Percentiles rank a stretch among this genome's conserved stretches.
Evolutionary conservation across 1,284 basidiomycete genomes (phyloP).

Genomic region (Anthracocystis setariae): DNA sequence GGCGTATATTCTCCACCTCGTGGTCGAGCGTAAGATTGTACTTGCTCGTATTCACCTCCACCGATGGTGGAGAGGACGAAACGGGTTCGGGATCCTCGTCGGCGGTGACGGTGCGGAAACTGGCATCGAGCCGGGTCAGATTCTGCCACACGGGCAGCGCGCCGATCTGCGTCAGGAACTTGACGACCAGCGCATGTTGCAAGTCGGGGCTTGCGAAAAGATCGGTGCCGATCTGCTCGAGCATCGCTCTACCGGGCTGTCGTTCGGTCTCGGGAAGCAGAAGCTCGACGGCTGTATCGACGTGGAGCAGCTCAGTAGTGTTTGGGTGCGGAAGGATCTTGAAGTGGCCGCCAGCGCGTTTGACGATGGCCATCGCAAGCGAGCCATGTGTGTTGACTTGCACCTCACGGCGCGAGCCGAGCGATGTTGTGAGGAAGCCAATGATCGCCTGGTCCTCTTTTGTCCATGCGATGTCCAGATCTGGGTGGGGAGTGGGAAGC

Average conservation of each 20-base stretch:
- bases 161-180: constrained; percentile 47
- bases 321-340: constrained; percentile 33
- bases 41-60: constrained; percentile 9
- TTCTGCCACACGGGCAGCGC: constrained; percentile 56
- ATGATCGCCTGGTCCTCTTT: constrained; percentile 76
- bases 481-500: constrained; percentile 57
- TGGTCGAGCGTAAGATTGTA: constrained; percentile 26
- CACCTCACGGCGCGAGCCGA: constrained; percentile 74
- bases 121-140: constrained; percentile 44
- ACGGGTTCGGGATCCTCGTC: constrained; percentile 15
- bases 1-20: constrained; percentile 50
- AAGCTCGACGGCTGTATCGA: constrained; percentile 10
- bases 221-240: constrained; percentile 29
- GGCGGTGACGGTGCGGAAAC: constrained; percentile 23
- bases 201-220: constrained; percentile 35
- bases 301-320: neutral
- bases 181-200: constrained; percentile 49
- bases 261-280: constrained; percentile 13
- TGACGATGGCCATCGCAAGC: constrained; percentile 75
- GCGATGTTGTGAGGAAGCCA: constrained; percentile 74
- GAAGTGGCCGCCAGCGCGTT: constrained; percentile 70
- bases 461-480: constrained; percentile 70
- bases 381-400: constrained; percentile 76
- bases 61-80: no score
- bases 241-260: constrained; percentile 13